Conservation (phyloP, 768 basidiomycete species). For the Agrocybe pediades region DNA sequence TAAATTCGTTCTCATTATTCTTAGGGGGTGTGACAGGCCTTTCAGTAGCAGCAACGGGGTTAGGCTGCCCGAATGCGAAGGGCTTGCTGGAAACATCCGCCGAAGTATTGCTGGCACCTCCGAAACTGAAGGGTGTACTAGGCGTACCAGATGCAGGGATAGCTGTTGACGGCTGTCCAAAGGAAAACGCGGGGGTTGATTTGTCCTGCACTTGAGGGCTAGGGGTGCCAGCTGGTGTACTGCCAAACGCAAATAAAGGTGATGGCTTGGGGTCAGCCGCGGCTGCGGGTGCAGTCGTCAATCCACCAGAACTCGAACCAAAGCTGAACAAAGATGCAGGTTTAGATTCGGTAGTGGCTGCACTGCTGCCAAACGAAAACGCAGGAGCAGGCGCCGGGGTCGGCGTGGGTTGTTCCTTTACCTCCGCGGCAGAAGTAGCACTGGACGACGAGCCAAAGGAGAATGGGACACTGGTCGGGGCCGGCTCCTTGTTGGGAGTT, state of each 20-base stretch:
- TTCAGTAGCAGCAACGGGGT: conserved; percentile 30
- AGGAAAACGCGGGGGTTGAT: conserved; percentile 36
- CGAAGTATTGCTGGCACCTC: conserved; percentile 42
- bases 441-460: conserved; percentile 1
- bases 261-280: conserved; percentile 9
- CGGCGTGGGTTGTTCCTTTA: not conserved
- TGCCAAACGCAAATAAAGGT: conserved; percentile 47
- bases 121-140: conserved; percentile 52
- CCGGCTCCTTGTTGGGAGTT: conserved; percentile 9
- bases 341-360: conserved; percentile 1
- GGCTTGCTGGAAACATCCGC: conserved; percentile 50
- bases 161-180: conserved; percentile 36
- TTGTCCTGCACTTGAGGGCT: conserved; percentile 19
- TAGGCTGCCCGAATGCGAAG: conserved; percentile 50
- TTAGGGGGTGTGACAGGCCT: conserved; percentile 69
- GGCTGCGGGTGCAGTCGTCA: conserved; percentile 1
- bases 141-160: conserved; percentile 26
- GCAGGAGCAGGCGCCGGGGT: no score
- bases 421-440: not conserved
- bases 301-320: not conserved
- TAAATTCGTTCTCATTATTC: conserved; percentile 64
- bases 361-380: not conserved
- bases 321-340: conserved; percentile 2
- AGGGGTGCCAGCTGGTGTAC: conserved; percentile 33
- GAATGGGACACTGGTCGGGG: conserved; percentile 8